Evolutionary conservation across 2,329 filamentous ascomycete genomes (phyloP).

Genomic region (Neonectria sp.): DNA sequence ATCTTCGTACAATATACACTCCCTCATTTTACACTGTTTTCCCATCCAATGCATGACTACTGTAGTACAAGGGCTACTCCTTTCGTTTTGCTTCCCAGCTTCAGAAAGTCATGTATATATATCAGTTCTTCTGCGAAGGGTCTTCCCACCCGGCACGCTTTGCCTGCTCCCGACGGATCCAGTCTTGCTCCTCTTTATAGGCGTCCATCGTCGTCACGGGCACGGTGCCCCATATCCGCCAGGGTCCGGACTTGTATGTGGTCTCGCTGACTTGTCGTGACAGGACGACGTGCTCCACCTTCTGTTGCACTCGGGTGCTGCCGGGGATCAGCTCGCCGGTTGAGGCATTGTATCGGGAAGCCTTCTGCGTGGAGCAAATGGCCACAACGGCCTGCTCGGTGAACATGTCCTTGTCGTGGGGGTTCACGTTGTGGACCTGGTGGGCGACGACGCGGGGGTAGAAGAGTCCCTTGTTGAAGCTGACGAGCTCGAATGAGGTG

Average conservation of each 20-base stretch:
- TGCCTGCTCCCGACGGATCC: constrained; percentile 53
- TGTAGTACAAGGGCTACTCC: neutral
- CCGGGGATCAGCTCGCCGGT: constrained; percentile 61
- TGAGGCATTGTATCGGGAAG: constrained; percentile 58
- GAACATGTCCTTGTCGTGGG: constrained; percentile 55
- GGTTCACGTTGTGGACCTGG: constrained; percentile 64
- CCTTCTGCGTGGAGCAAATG: constrained; percentile 70
- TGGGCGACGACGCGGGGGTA: constrained; percentile 70
- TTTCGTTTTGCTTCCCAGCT: neutral
- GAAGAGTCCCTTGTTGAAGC: constrained; percentile 59
- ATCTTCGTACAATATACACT: constrained; percentile 41
- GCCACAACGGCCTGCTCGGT: constrained; percentile 72
- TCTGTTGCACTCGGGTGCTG: constrained; percentile 65
- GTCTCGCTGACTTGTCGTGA: constrained; percentile 62
- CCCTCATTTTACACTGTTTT: constrained; percentile 42
- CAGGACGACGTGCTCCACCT: constrained; percentile 77
- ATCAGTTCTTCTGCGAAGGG: constrained; percentile 40
- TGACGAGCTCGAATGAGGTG: constrained; percentile 69
- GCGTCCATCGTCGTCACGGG: constrained; percentile 65
- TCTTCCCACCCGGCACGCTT: constrained; percentile 52
- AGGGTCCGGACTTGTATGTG: constrained; percentile 66
- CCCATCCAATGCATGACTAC: constrained; percentile 22
- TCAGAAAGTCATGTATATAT: neutral
- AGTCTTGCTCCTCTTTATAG: constrained; percentile 54
- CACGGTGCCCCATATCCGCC: constrained; percentile 77